Evolutionary conservation across 805 yeast species (phyloP), one percentile per base, ranked within the genome.

Genomic region (Candida stauntonica): DNA sequence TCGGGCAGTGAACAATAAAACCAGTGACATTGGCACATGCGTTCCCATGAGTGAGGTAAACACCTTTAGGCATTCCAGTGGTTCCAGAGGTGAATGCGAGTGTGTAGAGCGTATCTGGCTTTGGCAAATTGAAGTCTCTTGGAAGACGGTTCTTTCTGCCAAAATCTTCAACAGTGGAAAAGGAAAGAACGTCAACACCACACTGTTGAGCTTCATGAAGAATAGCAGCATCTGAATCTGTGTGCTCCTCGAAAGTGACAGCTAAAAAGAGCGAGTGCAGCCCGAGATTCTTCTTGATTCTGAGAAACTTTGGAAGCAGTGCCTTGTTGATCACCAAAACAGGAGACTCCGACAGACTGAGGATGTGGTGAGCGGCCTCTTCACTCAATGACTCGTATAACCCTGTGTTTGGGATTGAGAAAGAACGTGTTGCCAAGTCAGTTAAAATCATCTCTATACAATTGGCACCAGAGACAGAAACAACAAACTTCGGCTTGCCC

Each of bases 71-170:
- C 26, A 69, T 57, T 3, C 82, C 81, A 2, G 82, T 75, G 4
- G 84, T 77, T 12, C 84, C 84, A 0, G 81, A 75, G 5, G 84
- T 78, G 54, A 77, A 77, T 17, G 76, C 73, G 30, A 78, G 67
- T 8, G 82, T 73, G 46, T 70, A 67, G 3, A 64, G 44, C 18
- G 66, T 65, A 4, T 66, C 61, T 1, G 75, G 71, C 2, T 47
- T 51, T 5, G 72, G 72, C 28, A 47, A 24, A 45, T 52, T 47
- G 33, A 37, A 41, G 16, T 51, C 45, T 7, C 33, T 20, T 6
- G 66, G 56, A 43, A 51, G 44, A 38, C 72, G 67, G 31, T 70
- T 60, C 39, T 63, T 49, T 39, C 38, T 48, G 26, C 66, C 70
- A 38, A 63, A 26, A 5, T 50, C 44, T 29, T 61, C 60, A 29